phyloP scores from a whole-genome alignment of 139 green algal species.

The Zygnema cylindricum region DNA sequence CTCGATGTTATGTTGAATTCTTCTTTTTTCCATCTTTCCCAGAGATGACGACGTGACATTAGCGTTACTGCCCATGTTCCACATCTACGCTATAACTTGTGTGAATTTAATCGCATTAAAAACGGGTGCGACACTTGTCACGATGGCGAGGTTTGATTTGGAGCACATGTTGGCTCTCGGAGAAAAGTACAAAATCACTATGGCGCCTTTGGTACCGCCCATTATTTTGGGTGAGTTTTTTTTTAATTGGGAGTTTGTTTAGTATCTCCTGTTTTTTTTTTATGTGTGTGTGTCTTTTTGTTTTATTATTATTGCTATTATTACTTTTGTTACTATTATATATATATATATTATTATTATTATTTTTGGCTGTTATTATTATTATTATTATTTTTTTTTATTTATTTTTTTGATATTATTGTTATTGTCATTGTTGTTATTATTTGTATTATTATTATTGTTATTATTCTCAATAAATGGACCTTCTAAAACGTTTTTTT shows the following conservation, averaged over 20 bases:
- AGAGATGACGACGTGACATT: slow-evolving; percentile 28
- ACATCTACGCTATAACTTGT: slow-evolving; percentile 61
- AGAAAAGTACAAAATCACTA: slow-evolving; percentile 12
- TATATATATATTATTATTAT: no score
- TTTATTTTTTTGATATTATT: not conserved
- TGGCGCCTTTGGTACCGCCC: slow-evolving; percentile 37
- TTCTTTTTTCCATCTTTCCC: no score
- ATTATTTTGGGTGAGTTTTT: slow-evolving; percentile 41
- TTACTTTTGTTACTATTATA: no score
- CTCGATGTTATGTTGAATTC: no score
- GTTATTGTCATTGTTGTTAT: not conserved
- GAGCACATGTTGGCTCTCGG: slow-evolving; percentile 28
- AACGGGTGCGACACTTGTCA: slow-evolving; percentile 8
- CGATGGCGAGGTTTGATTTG: slow-evolving; percentile 51
- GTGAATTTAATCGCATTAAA: slow-evolving; percentile 29
- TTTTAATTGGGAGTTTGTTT: not conserved
- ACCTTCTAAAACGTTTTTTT: no score
- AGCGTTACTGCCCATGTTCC: slow-evolving; percentile 57
- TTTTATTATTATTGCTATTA: no score
- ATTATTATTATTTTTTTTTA: no score
- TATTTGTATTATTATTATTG: no score
- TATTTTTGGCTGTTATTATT: no score
- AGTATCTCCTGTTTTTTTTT: not conserved
- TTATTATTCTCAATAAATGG: no score
- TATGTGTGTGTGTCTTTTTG: no score